Percentiles rank a stretch among this genome's conserved stretches.
Conservation (phyloP, 2,329 filamentous ascomycete species). For the Exophiala mesophila region DNA sequence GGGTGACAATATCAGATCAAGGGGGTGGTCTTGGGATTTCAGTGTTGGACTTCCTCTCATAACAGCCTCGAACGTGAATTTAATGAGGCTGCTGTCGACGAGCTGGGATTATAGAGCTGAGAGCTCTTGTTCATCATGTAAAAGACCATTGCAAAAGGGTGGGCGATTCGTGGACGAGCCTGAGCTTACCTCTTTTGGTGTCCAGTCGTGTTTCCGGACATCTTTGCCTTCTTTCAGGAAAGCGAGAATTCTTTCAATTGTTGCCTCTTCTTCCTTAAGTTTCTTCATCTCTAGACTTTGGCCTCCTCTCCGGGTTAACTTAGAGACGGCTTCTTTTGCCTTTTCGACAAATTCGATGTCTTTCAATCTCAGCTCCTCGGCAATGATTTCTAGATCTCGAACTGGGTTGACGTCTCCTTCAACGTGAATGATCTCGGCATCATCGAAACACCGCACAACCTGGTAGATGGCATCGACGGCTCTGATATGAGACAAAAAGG, state of each 20-base stretch:
- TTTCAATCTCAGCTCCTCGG: slow-evolving; percentile 83
- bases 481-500: slow-evolving; percentile 97
- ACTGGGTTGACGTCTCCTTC: slow-evolving; percentile 97
- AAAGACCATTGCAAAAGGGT: no score
- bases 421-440: slow-evolving; percentile 98
- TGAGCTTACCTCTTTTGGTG: slow-evolving; percentile 82
- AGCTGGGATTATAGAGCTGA: slow-evolving; percentile 98
- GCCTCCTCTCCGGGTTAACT: slow-evolving; percentile 90
- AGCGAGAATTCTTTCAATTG: slow-evolving; percentile 81
- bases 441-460: slow-evolving; percentile 94
- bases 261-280: slow-evolving; percentile 87
- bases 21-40: slow-evolving; percentile 38
- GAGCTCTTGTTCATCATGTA: slow-evolving; percentile 98
- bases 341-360: slow-evolving; percentile 99
- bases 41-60: slow-evolving; percentile 82
- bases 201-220: slow-evolving; percentile 84
- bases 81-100: slow-evolving; percentile 76
- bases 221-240: slow-evolving; percentile 86
- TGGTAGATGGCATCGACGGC: slow-evolving; percentile 98
- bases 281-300: slow-evolving; percentile 98
- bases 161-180: no score
- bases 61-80: slow-evolving; percentile 68
- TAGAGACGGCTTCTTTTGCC: slow-evolving; percentile 82
- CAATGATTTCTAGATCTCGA: slow-evolving; percentile 93
- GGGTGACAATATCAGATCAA: slow-evolving; percentile 10